Base-by-base conservation (phyloP, 371 early-diverging fungal genomes). In the Mortierella sp. region DNA sequence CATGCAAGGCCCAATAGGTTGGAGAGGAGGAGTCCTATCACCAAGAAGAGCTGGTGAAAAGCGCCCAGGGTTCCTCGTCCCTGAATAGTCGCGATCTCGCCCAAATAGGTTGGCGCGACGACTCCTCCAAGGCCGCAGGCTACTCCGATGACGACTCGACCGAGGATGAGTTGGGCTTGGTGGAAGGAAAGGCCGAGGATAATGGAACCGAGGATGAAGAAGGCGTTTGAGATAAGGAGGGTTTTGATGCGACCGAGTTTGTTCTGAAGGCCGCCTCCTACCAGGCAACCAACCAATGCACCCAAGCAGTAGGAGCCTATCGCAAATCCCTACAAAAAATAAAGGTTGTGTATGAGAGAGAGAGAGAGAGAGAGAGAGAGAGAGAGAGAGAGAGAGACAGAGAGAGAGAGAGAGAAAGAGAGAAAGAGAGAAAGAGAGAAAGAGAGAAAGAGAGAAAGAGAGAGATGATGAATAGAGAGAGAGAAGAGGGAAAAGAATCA, bases 111-210 rank as follows among this genome's bases (percentile, higher is more conserved):
- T 7, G 96, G 93, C 8, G 96, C 94, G 16, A 93, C 93, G 47
- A 93, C 95, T 55, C 96, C 94, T 74, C 94, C 93, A 13, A 95
- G 89, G 28, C 98, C 98, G 55, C 95, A 91, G 10, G 94, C 98
- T 72, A 96, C 84, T 73, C 99, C 99, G 68, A 94, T 90, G 52
- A 97, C 80, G 79, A 98, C 90, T 74, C 99, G 94, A 0, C 97
- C 98, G 70, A 95, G 54, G 71, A 92, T 93, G 74, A 97, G 94
- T 81, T 93, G 93, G 28, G 88, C 92, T 71, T 90, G 86, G 6
- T 91, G 90, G 14, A 91, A 92, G 13, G 95, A 88, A 38, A 92
- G 78, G 34, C 92, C 90, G 28, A 96, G 89, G 2, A 95, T 83
- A 24, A 94, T 73, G n/a, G 93, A 92, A 57, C 96, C 95, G 45